phyloP scores from a whole-genome alignment of 176 grass and related monocot species.

The Oryza punctata region DNA sequence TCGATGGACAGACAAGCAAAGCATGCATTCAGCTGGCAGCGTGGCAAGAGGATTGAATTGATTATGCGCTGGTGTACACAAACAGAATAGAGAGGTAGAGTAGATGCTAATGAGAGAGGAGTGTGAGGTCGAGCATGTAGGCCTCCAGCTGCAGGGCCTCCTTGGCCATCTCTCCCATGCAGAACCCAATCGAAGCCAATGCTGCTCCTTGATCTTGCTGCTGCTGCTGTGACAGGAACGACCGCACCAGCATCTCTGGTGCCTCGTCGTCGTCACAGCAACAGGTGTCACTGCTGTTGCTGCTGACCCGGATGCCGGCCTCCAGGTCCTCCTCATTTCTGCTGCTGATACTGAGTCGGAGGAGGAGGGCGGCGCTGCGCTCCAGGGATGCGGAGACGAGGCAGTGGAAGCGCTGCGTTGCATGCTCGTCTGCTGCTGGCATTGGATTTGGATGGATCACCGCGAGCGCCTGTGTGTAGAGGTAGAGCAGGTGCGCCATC shows the following conservation, averaged over 20 bases:
- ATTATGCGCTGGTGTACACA: too few species aligned
- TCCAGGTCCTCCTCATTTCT: conserved; percentile 11
- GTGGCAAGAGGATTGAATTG: too few species aligned
- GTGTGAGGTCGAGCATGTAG: conserved; percentile 49
- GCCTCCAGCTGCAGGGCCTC: conserved; percentile 54
- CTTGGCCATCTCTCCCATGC: conserved; percentile 53
- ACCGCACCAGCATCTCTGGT: conserved; percentile 21
- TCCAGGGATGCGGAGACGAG: conserved; percentile 34
- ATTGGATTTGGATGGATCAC: not conserved
- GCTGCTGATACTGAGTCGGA: too few species aligned
- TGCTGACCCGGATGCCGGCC: conserved; percentile 9
- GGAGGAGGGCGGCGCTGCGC: conserved; percentile 9
- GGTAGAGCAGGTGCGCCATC: conserved; percentile 59
- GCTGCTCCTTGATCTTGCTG: not conserved
- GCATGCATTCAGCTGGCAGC: too few species aligned
- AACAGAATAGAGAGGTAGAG: too few species aligned
- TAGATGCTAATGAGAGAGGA: not conserved
- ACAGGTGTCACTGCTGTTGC: not conserved
- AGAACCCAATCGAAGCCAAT: conserved; percentile 53
- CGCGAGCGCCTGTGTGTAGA: conserved; percentile 43
- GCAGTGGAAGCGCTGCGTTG: conserved; percentile 52
- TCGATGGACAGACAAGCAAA: too few species aligned
- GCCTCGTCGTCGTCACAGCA: conserved; percentile 25
- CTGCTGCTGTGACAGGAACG: conserved; percentile 25
- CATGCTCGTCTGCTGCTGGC: not conserved